These are phyloP conservation scores for Mycena epipterygia DNA, from an alignment of 768 basidiomycete species.

Conservation along the genomic window DNA sequence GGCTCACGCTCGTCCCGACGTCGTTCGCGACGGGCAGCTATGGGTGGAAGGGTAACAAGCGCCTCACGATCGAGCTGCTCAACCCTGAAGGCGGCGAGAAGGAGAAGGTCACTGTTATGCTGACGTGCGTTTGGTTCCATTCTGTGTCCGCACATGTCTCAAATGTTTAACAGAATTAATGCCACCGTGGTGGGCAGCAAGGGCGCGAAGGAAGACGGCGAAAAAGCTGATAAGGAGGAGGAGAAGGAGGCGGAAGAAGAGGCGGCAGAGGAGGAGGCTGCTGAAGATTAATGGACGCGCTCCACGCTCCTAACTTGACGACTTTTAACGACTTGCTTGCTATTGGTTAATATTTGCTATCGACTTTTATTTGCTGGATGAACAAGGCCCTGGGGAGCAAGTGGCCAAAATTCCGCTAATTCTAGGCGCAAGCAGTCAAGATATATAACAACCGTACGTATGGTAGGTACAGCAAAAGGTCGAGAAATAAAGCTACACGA, in stretches of 20 bases:
- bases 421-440: too few species aligned
- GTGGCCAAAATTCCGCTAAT: too few species aligned
- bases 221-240: conserved; percentile 6
- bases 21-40: conserved; percentile 83
- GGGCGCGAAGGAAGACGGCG: conserved; percentile 14
- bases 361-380: neutral
- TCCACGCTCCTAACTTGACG: neutral
- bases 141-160: neutral
- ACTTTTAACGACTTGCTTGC: neutral
- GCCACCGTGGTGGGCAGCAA: conserved; percentile 66
- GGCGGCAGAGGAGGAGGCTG: conserved; percentile 24
- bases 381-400: too few species aligned
- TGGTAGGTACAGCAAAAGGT: too few species aligned
- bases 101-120: conserved; percentile 79
- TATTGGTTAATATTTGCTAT: neutral
- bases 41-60: conserved; percentile 87
- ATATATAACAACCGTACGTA: too few species aligned
- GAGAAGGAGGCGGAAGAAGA: conserved; percentile 23
- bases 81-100: conserved; percentile 64
- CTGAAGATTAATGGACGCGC: neutral
- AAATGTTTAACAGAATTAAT: conserved; percentile 68
- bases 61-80: conserved; percentile 74
- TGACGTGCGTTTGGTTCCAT: conserved; percentile 67
- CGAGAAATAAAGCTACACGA: too few species aligned
- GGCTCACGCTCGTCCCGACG: conserved; percentile 66